Conservation (phyloP, 345 rosid species). For the Mercurialis annua region DNA sequence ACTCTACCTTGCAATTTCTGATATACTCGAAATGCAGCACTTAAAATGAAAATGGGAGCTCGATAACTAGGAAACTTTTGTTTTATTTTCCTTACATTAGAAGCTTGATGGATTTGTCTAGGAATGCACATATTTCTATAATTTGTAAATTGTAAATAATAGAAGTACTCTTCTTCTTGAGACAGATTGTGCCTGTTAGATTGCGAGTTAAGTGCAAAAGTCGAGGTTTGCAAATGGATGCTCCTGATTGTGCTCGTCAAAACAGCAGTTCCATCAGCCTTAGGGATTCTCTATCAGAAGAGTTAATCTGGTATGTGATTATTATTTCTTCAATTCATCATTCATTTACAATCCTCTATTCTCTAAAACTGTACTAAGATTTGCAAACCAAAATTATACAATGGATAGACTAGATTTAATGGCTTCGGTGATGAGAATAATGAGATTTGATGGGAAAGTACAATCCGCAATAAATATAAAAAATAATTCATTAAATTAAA, state of each 20-base stretch:
- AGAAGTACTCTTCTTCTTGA: not conserved
- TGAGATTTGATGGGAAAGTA: too few species aligned
- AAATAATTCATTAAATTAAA: not conserved
- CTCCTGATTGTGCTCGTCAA: slow-evolving; percentile 28
- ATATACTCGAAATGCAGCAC: not conserved
- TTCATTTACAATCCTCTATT: slow-evolving; percentile 5
- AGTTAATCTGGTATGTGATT: slow-evolving; percentile 62
- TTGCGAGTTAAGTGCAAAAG: slow-evolving; percentile 58
- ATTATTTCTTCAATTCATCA: not conserved
- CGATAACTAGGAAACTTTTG: not conserved
- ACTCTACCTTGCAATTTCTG: not conserved
- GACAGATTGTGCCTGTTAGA: slow-evolving; percentile 61
- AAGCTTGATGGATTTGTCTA: not conserved
- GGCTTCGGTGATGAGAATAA: not conserved
- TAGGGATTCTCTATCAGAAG: slow-evolving; percentile 34
- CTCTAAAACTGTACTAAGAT: too few species aligned
- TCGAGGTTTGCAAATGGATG: slow-evolving; percentile 26
- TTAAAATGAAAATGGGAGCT: not conserved
- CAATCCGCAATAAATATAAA: not conserved
- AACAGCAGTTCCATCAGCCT: slow-evolving; percentile 22
- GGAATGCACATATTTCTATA: not conserved
- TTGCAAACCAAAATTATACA: not conserved
- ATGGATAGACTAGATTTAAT: not conserved
- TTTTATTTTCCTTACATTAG: not conserved
- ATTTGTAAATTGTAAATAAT: not conserved